A percentile compares a stretch with the other conserved stretches of the same genome.
Conservation (phyloP, 2,329 filamentous ascomycete genomes). For the Sporothrix mexicana region DNA sequence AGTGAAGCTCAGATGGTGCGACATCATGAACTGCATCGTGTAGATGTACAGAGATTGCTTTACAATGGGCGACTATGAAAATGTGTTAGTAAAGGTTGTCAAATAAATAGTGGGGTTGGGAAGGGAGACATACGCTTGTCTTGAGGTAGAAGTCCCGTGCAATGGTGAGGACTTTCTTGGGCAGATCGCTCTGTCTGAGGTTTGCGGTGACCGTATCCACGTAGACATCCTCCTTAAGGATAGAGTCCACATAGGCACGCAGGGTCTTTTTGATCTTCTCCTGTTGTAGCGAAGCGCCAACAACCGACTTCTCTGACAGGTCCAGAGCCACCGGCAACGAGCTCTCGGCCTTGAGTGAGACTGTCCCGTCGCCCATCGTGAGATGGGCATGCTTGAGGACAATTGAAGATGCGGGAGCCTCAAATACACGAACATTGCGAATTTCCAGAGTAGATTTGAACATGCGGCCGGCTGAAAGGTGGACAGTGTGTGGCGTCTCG, state of each 20-base stretch:
- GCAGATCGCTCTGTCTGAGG: constrained; percentile 53
- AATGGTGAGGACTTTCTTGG: constrained; percentile 54
- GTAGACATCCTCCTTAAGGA: constrained; percentile 56
- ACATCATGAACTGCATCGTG: constrained; percentile 63
- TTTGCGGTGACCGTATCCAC: constrained; percentile 58
- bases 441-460: constrained; percentile 56
- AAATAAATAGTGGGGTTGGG: neutral
- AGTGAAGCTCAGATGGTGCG: constrained; percentile 60
- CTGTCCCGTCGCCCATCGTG: constrained; percentile 44
- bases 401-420: constrained; percentile 51
- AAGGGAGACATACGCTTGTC: constrained; percentile 48
- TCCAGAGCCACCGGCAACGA: constrained; percentile 61
- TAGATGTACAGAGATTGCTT: constrained; percentile 61
- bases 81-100: neutral
- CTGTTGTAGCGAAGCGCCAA: constrained; percentile 48
- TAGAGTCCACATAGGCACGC: constrained; percentile 56
- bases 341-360: constrained; percentile 50
- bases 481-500: constrained; percentile 52
- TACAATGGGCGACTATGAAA: constrained; percentile 54
- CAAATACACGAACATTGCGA: constrained; percentile 57
- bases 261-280: constrained; percentile 51
- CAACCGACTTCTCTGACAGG: constrained; percentile 47
- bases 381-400: constrained; percentile 60
- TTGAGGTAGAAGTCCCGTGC: constrained; percentile 56
- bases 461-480: constrained; percentile 55